These are phyloP conservation scores for Epichloe brachyelytri DNA, from an alignment of 2,329 filamentous ascomycete genomes.

Conservation along the genomic window DNA sequence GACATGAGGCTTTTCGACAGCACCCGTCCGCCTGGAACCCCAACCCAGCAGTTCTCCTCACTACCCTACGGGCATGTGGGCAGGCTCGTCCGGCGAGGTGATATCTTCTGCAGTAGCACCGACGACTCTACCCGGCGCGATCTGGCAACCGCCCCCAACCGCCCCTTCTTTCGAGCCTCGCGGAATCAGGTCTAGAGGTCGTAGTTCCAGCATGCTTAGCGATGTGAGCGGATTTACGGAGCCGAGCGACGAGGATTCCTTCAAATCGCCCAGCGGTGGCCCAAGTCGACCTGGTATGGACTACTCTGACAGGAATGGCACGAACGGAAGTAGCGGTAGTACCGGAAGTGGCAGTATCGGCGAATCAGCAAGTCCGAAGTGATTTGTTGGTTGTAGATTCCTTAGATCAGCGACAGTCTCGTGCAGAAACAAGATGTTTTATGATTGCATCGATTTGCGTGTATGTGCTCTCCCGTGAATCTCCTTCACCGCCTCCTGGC, in stretches of 20 bases:
- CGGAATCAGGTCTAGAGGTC: conserved; percentile 34
- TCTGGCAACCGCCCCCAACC: conserved; percentile 26
- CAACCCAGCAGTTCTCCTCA: conserved; percentile 21
- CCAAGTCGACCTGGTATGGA: conserved; percentile 3
- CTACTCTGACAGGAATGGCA: conserved; percentile 10
- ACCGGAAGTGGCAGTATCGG: conserved; percentile 37
- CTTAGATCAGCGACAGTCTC: not conserved
- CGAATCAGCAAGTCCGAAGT: conserved; percentile 38
- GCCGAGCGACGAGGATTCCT: conserved; percentile 39
- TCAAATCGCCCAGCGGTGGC: conserved; percentile 10
- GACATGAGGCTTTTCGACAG: conserved; percentile 9
- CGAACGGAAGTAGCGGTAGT: conserved; percentile 27
- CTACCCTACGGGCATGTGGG: conserved; percentile 24
- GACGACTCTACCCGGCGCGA: conserved; percentile 17
- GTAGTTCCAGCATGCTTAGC: conserved; percentile 55
- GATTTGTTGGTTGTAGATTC: not conserved
- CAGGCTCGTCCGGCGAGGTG: conserved; percentile 20
- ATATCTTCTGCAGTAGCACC: conserved; percentile 18
- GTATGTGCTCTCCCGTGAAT: no score
- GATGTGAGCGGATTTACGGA: conserved; percentile 55
- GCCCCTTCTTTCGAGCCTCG: conserved; percentile 22
- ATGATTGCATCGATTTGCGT: not conserved
- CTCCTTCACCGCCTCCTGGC: no score
- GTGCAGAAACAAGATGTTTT: conserved; percentile 1
- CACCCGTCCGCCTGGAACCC: conserved; percentile 22